phyloP scores from a whole-genome alignment of 2,329 filamentous ascomycete species.

The Calonectria montana region DNA sequence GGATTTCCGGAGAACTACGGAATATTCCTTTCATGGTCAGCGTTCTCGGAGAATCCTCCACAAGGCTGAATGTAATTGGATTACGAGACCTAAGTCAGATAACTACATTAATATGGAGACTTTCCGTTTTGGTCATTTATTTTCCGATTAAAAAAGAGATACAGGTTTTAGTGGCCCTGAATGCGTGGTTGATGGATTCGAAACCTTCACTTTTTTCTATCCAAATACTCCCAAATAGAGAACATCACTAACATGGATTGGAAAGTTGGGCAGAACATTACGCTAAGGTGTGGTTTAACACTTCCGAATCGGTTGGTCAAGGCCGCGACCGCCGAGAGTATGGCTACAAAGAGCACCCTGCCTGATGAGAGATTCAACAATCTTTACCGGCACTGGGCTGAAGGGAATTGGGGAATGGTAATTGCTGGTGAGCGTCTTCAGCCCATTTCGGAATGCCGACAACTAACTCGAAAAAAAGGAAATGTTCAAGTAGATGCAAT shows the following conservation, averaged over 20 bases:
- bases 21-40: background rate
- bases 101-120: background rate
- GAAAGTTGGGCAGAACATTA: background rate
- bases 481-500: conserved; percentile 10
- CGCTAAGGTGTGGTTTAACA: background rate
- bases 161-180: background rate
- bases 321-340: background rate
- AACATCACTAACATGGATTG: background rate
- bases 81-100: background rate
- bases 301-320: background rate
- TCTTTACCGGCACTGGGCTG: conserved; percentile 62
- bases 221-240: background rate
- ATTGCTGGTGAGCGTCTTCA: conserved; percentile 46
- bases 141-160: background rate
- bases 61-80: background rate
- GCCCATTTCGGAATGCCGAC: background rate
- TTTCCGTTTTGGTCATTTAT: background rate
- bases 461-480: background rate
- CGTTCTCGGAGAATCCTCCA: background rate
- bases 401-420: conserved; percentile 61
- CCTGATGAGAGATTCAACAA: conserved; percentile 54
- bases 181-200: background rate
- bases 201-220: background rate
- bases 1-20: background rate
- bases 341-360: conserved; percentile 30